Evolutionary conservation across 768 basidiomycete species (phyloP).

Genomic region (Tubosaeta sp.): DNA sequence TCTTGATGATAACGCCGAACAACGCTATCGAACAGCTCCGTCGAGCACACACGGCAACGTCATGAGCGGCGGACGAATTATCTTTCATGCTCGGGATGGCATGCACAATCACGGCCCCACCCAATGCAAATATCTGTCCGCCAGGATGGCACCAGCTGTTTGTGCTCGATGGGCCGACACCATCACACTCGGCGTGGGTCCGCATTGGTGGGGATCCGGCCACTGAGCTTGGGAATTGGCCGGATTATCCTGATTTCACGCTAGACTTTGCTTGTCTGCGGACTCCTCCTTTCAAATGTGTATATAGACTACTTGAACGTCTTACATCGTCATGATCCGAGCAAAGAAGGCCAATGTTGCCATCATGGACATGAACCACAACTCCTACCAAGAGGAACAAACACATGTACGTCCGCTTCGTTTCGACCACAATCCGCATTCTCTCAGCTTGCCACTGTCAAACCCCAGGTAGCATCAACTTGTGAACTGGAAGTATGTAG

Average conservation of each 20-base stretch:
- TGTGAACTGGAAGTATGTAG: too few relatives aligned
- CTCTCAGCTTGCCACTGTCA: too few relatives aligned
- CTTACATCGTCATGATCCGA: too few relatives aligned
- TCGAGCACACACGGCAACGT: slow-evolving; percentile 77
- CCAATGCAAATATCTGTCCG: slow-evolving; percentile 48
- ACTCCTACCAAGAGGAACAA: too few relatives aligned
- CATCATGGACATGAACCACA: too few relatives aligned
- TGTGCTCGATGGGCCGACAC: slow-evolving; percentile 74
- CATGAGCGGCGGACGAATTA: slow-evolving; percentile 61
- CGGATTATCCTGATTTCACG: slow-evolving; percentile 61
- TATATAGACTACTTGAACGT: too few relatives aligned
- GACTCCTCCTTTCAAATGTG: too few relatives aligned
- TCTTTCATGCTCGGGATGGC: slow-evolving; percentile 71
- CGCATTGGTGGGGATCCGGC: slow-evolving; percentile 77
- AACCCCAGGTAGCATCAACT: too few relatives aligned
- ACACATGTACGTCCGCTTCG: too few relatives aligned
- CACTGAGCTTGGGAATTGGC: slow-evolving; percentile 71
- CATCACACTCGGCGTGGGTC: slow-evolving; percentile 70
- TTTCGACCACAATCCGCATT: too few relatives aligned
- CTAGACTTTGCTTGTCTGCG: too few relatives aligned
- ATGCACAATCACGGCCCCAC: slow-evolving; percentile 68
- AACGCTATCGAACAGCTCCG: slow-evolving; percentile 39
- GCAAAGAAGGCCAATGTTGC: too few relatives aligned
- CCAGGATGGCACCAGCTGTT: slow-evolving; percentile 78
- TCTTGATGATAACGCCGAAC: not conserved